Evolutionary conservation across 306 rosid species (phyloP), one percentile per base, ranked within the genome.

Genomic region (Vigna radiata): DNA sequence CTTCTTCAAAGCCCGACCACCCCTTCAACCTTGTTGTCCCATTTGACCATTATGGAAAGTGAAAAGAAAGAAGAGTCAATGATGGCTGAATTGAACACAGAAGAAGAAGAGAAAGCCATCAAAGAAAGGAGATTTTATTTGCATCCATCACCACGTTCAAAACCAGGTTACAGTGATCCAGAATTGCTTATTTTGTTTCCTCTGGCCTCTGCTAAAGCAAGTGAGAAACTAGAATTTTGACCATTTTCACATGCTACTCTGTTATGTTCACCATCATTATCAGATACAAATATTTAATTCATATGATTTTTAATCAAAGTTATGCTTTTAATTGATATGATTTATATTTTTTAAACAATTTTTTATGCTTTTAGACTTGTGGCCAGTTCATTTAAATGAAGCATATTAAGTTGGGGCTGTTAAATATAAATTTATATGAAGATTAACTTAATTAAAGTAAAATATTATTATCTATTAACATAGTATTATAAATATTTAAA

Each of bases 51-150:
- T 33, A 1, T 61, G 13, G 96, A 85, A 47, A 84, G 80, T 63
- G 86, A 81, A 47, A 84, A 75, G 76, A 85, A 59, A 53, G 86
- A 63, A 19, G 33, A 41, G 1, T 3, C 70, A 43, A 74, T 59
- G 36, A 39, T 43, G 31, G 29, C 39, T 52, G 77, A 64, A 29
- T 63, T 88, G 4, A 86, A 87, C 68, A 74, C 54, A 33, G 83
- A 87, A 58, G 97, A 90, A 82, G 97, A 91, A 85, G 96, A 90
- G 77, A 90, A 47, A 75, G 97, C 93, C 12, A 89, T 91, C 44
- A 84, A 76, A 84, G 97, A 89, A 72, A 87, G 89, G 79, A 56
- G 94, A 14, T 90, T 91, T 81, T 91, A 90, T 84, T 83, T 90
- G 90, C 94, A 90, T 79, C 94, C 94, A 43, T 91, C 96, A 18